phyloP scores from a whole-genome alignment of 345 rosid species.

The Sonneratia caseolaris region DNA sequence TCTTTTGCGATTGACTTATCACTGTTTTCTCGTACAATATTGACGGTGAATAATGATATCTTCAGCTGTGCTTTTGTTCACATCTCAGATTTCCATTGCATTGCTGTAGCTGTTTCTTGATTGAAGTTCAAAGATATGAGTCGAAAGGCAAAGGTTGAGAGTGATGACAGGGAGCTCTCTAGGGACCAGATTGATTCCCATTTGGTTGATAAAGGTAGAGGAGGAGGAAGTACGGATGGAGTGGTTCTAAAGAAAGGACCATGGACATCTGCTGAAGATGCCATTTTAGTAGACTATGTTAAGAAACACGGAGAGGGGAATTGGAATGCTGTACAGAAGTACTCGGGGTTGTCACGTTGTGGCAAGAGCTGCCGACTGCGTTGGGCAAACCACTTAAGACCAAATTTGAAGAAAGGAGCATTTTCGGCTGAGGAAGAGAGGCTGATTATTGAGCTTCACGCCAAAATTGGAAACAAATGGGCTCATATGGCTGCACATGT shows the following conservation, averaged over 20 bases:
- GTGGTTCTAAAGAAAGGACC: constrained; percentile 82
- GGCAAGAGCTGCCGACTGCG: constrained; percentile 97
- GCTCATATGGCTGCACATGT: constrained; percentile 97
- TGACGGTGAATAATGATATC: background rate
- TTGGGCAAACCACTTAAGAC: constrained; percentile 97
- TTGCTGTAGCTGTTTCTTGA: constrained; percentile 23
- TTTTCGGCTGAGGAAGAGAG: constrained; percentile 88
- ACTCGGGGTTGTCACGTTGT: constrained; percentile 79
- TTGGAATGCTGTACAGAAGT: constrained; percentile 93
- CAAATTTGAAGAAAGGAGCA: constrained; percentile 95
- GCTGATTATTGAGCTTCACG: constrained; percentile 78
- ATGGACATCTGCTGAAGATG: constrained; percentile 96
- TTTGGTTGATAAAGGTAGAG: constrained; percentile 33
- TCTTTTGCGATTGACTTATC: no score
- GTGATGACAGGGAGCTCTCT: constrained; percentile 48
- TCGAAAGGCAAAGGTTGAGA: constrained; percentile 41
- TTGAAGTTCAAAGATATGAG: constrained; percentile 49
- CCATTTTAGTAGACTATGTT: constrained; percentile 74
- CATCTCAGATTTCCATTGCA: constrained; percentile 31
- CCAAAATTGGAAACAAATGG: constrained; percentile 98
- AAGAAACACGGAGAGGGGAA: constrained; percentile 96
- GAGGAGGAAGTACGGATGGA: constrained; percentile 37
- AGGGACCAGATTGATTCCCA: constrained; percentile 48
- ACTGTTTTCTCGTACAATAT: no score
- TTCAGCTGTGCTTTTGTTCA: background rate